These are phyloP conservation scores for Hymenoscyphus fraxineus DNA, from an alignment of 2,329 filamentous ascomycete species.

Conservation along the genomic window DNA sequence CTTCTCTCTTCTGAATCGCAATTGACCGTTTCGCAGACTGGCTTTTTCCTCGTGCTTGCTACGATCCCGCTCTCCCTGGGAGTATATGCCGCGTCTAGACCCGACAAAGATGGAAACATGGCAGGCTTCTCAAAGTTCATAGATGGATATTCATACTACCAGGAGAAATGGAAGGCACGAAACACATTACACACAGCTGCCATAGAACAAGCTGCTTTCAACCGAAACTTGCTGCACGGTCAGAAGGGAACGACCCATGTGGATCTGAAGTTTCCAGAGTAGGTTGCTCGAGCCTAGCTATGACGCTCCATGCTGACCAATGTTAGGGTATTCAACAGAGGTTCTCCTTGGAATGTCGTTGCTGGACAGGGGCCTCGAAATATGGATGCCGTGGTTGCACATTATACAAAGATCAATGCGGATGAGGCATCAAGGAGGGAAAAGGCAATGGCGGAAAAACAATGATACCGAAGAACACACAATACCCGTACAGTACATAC, in stretches of 20 bases:
- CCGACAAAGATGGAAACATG: constrained; percentile 36
- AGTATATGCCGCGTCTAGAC: constrained; percentile 43
- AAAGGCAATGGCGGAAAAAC: constrained; percentile 28
- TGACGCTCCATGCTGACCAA: not conserved
- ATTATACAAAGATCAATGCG: constrained; percentile 57
- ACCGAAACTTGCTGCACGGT: constrained; percentile 57
- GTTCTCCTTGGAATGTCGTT: constrained; percentile 60
- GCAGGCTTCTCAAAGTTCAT: constrained; percentile 48
- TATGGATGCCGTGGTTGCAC: constrained; percentile 55
- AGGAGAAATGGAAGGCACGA: constrained; percentile 50
- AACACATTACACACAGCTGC: constrained; percentile 58
- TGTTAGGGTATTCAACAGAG: constrained; percentile 59
- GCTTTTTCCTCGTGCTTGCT: constrained; percentile 46
- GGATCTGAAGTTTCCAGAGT: constrained; percentile 62
- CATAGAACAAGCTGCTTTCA: constrained; percentile 59
- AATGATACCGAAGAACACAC: constrained; percentile 14
- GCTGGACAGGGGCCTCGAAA: constrained; percentile 56
- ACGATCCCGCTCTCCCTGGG: constrained; percentile 43
- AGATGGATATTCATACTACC: constrained; percentile 50
- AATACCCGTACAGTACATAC: constrained; percentile 29
- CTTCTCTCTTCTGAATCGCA: not conserved
- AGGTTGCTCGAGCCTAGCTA: constrained; percentile 36
- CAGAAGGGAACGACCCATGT: constrained; percentile 43
- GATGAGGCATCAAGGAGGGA: constrained; percentile 55
- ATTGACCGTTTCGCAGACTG: constrained; percentile 35